Conservation (phyloP, 73 alveolate species). For the Blepharisma stoltei region DNA sequence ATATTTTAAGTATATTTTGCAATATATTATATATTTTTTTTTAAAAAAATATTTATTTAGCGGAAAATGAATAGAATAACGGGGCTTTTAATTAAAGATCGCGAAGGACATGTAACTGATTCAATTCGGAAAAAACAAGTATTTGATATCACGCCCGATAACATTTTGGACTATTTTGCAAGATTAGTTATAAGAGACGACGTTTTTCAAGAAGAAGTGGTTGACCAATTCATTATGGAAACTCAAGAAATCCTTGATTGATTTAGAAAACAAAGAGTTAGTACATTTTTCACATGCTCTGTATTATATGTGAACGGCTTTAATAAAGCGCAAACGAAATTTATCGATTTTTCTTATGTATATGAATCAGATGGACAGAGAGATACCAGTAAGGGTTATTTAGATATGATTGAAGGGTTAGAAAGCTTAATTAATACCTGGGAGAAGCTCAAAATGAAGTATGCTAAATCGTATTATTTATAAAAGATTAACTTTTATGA, state of each 20-base stretch:
- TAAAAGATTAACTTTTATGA: too few relatives aligned
- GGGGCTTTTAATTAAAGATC: slow-evolving; percentile 23
- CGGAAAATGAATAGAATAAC: too few relatives aligned
- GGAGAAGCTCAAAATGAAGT: neutral
- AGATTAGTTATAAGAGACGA: too few relatives aligned
- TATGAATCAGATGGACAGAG: neutral
- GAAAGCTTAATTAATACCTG: slow-evolving; percentile 17
- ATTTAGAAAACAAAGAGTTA: slow-evolving; percentile 1
- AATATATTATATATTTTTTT: too few relatives aligned
- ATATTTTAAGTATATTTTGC: too few relatives aligned
- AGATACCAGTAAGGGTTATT: neutral
- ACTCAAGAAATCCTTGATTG: slow-evolving; percentile 13
- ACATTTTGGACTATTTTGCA: too few relatives aligned
- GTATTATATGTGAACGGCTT: neutral
- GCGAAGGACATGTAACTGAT: neutral
- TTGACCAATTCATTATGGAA: neutral
- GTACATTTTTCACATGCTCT: slow-evolving; percentile 6
- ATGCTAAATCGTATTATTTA: too few relatives aligned
- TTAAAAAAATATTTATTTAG: too few relatives aligned
- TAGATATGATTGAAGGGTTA: slow-evolving; percentile 19
- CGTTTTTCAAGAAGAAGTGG: too few relatives aligned
- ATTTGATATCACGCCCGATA: neutral
- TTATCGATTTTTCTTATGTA: slow-evolving; percentile 15
- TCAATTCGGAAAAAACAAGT: neutral
- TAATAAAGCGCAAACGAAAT: slow-evolving; percentile 17